A percentile compares a stretch with the other conserved stretches of the same genome.
Evolutionary conservation across 352 stramenopile genomes (phyloP).

Genomic region (Phytophthora megakarya): DNA sequence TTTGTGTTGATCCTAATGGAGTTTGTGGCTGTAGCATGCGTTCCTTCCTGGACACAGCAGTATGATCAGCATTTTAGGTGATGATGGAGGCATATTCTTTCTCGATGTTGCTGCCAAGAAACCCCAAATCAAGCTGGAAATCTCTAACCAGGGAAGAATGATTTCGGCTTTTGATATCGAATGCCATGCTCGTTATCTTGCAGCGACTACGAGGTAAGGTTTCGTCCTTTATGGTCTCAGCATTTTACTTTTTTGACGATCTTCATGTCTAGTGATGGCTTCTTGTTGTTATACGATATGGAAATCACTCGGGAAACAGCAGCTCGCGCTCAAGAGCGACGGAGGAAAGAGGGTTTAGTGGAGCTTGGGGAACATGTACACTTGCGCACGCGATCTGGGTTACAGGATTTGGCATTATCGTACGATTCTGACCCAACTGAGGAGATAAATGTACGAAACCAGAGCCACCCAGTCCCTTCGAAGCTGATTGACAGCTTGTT

Average conservation of each 20-base stretch:
- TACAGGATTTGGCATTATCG: constrained; percentile 20
- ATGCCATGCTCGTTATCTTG: constrained; percentile 70
- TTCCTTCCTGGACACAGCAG: constrained; percentile 66
- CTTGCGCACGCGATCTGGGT: constrained; percentile 48
- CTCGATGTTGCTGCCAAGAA: constrained; percentile 68
- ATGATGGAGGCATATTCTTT: constrained; percentile 74
- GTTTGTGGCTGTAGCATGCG: constrained; percentile 46
- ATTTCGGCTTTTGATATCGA: constrained; percentile 78
- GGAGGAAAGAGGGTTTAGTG: constrained; percentile 47
- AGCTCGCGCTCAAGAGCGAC: constrained; percentile 35
- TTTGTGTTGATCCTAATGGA: neutral
- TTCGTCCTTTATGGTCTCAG: neutral
- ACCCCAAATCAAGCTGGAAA: constrained; percentile 78
- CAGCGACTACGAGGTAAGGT: constrained; percentile 62
- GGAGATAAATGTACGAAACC: constrained; percentile 9
- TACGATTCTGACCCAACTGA: constrained; percentile 9
- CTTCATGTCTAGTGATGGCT: constrained; percentile 78
- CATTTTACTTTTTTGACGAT: too few relatives aligned
- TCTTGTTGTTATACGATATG: constrained; percentile 80
- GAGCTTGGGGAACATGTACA: constrained; percentile 47
- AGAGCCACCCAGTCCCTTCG: constrained; percentile 52
- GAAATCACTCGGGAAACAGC: constrained; percentile 75
- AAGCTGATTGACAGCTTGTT: constrained; percentile 82
- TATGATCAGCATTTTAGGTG: constrained; percentile 71
- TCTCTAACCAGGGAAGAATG: constrained; percentile 52